Percentiles rank a stretch among this genome's conserved stretches.
phyloP scores from a whole-genome alignment of 805 yeast genomes.

The Clavispora asparagi region DNA sequence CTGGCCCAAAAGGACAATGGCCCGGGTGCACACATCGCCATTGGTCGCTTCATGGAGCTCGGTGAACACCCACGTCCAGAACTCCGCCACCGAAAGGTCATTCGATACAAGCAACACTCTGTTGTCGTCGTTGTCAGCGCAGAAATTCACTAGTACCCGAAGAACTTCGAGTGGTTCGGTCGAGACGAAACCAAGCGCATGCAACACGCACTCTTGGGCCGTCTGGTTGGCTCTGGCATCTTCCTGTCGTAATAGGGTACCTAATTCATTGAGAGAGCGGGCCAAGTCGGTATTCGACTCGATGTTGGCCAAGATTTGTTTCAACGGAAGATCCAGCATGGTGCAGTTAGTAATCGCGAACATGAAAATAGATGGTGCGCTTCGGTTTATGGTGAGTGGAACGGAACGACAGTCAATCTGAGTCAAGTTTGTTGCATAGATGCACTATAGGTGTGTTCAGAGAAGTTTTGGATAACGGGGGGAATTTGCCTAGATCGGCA shows the following conservation, averaged over 20 bases:
- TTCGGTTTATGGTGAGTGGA: background rate
- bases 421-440: no score
- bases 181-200: conserved; percentile 6
- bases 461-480: no score
- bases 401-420: no score
- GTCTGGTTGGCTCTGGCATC: conserved; percentile 10
- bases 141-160: conserved; percentile 29
- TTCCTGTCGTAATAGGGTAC: conserved; percentile 18
- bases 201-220: conserved; percentile 6
- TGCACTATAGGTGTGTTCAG: no score
- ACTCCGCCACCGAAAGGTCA: conserved; percentile 4
- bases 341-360: background rate
- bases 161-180: conserved; percentile 15
- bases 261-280: conserved; percentile 5
- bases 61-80: conserved; percentile 6
- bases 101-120: conserved; percentile 5
- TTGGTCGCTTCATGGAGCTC: background rate
- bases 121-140: conserved; percentile 30
- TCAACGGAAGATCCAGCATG: background rate
- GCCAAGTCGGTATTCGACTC: background rate
- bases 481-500: no score
- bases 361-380: background rate
- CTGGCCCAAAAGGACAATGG: conserved; percentile 25
- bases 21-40: conserved; percentile 7
- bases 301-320: background rate